These are phyloP conservation scores for Erysimum cheiranthoides DNA, from an alignment of 345 rosid species.

Conservation along the genomic window DNA sequence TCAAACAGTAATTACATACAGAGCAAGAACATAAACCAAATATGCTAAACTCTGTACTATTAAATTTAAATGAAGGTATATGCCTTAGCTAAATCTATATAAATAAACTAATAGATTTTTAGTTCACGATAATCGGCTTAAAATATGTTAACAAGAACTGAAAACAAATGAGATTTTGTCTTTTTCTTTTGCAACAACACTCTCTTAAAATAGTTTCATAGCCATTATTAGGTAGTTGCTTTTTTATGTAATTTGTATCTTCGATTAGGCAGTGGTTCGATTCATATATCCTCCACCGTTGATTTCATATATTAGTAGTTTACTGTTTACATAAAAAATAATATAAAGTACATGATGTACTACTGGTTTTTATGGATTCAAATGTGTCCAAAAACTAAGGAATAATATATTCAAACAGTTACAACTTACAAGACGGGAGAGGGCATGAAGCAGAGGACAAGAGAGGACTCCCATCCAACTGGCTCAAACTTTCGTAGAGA, in stretches of 20 bases:
- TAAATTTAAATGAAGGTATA: neutral
- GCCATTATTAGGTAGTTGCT: conserved; percentile 29
- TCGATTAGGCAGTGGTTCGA: conserved; percentile 18
- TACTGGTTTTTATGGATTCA: conserved; percentile 7
- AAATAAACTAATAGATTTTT: neutral
- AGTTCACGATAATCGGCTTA: neutral
- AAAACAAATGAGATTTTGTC: neutral
- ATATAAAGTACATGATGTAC: conserved; percentile 30
- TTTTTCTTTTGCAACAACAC: conserved; percentile 3
- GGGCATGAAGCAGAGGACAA: conserved; percentile 37
- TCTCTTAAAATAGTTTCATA: neutral
- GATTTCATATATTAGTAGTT: conserved; percentile 11
- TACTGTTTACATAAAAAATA: neutral
- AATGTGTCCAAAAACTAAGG: conserved; percentile 34
- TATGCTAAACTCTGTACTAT: neutral
- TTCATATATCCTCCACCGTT: conserved; percentile 6
- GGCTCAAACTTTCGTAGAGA: conserved; percentile 29
- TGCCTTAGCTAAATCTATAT: neutral
- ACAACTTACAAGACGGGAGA: conserved; percentile 43
- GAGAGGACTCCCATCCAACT: conserved; percentile 39
- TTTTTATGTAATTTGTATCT: neutral
- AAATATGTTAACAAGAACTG: conserved; percentile 11
- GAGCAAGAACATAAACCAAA: conserved; percentile 5
- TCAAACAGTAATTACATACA: neutral
- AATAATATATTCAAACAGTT: conserved; percentile 33